These are phyloP conservation scores for Quercus phellos DNA, from an alignment of 331 rosid genomes.

Conservation along the genomic window DNA sequence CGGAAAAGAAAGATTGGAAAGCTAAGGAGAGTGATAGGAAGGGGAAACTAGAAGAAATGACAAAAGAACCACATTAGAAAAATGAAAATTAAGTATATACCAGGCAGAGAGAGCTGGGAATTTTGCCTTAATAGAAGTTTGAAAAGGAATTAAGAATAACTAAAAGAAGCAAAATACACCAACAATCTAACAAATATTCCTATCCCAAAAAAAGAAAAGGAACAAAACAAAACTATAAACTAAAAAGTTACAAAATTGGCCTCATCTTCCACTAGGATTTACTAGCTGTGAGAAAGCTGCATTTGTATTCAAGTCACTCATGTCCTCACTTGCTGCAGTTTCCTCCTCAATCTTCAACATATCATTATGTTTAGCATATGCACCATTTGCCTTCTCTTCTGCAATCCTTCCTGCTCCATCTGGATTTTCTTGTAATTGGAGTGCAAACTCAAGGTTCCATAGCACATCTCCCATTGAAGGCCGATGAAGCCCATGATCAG, in stretches of 20 bases:
- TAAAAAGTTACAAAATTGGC: background rate
- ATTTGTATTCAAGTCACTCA: slow-evolving; percentile 8
- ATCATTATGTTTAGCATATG: slow-evolving; percentile 16
- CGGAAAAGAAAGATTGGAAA: too few species aligned
- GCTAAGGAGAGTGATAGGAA: too few species aligned
- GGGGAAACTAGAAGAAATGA: too few species aligned
- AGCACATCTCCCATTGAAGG: slow-evolving; percentile 40
- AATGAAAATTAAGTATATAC: too few species aligned
- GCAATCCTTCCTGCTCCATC: slow-evolving; percentile 13
- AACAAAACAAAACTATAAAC: background rate
- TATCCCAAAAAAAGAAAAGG: background rate
- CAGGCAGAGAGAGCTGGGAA: too few species aligned
- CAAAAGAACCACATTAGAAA: too few species aligned
- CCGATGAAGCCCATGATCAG: slow-evolving; percentile 25
- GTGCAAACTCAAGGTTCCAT: slow-evolving; percentile 39
- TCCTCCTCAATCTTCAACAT: slow-evolving; percentile 12
- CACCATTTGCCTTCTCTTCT: slow-evolving; percentile 22
- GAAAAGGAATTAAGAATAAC: too few species aligned
- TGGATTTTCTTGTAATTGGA: slow-evolving; percentile 29
- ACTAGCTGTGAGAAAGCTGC: slow-evolving; percentile 30
- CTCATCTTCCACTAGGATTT: slow-evolving; percentile 40
- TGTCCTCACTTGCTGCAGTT: background rate
- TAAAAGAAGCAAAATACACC: too few species aligned
- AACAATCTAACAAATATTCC: background rate
- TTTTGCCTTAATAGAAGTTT: too few species aligned